Evolutionary conservation across 805 yeast species (phyloP), one percentile per base, ranked within the genome.

Genomic region (Candida nemodendra): DNA sequence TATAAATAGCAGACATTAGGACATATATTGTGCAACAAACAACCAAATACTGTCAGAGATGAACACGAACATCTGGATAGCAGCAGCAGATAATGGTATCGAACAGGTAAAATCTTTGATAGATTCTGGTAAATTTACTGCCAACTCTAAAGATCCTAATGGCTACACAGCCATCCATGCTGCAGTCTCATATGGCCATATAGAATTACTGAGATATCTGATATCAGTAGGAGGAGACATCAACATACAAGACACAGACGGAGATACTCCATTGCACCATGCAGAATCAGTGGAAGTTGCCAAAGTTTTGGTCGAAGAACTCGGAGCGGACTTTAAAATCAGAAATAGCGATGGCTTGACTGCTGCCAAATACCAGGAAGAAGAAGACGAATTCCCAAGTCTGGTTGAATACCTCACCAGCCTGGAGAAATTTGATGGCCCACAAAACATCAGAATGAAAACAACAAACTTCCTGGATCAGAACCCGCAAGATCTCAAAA

Each of bases 131-230:
- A 53, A 65, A 5, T 69, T 66, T 46, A 71, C 80, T 3, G 76
- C 96, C 3, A 83, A 87, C 54, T 74, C 83, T 5, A 78, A 81
- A 45, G 99, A 93, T 60, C 84, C 86, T 1, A 87, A 90, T 53
- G 99, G 99, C 1, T 93, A 95, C 62, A 91, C 98, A 0, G 95
- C 99, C 5, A 73, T 93, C 9, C 99, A 93, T 60, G 99, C 99
- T 0, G 98, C 99, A 1, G 95, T 95, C 2, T 84, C 97, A 1
- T 93, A 93, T 61, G 91, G 91, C 7, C 90, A 91, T 57, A 51
- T 64, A 2, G 89, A 83, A 8, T 66, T 93, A 27, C 65, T 93
- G 26, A 59, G 65, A 39, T 75, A 72, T 45, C 67, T 88, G 31
- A 59, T 84, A 4, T 50, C 50, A 4, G 58, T 64, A 14, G 85